Evolutionary conservation across 1,139 yeast genomes (phyloP), one percentile per base, ranked within the genome.

Genomic region (Scheffersomyces quercinus): DNA sequence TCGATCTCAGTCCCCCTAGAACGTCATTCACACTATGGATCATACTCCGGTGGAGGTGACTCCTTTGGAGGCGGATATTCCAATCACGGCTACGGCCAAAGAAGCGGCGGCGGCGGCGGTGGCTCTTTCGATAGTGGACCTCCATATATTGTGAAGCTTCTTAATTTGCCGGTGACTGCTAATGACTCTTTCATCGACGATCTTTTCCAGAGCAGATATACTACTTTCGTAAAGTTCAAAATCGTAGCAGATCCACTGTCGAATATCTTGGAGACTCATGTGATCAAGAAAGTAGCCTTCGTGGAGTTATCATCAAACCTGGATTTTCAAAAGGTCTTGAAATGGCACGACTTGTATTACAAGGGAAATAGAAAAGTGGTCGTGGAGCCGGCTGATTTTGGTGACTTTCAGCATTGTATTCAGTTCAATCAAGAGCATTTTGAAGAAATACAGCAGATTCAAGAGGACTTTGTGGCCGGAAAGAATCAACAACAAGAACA

Each of bases 1-100:
- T 81, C 85, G 36, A 81, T 82, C 45, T 75, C 81, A 30, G 83
- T 81, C 31, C 85, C 85, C n/a, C 70, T 70, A 34, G 56, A 51
- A 31, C 45, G 51, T 10, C 51, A 39, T 32, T 36, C 46, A 11
- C 44, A 44, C 28, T 43, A 41, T 11, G 37, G 42, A 13, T 33
- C 39, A 12, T 38, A 39, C 32, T 29, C 36, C 10, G 10, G 24
- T 15, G 15, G 11, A 14, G 46, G 48, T 4, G 49, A 45, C 16
- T 44, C 33, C 24, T 41, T 26, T 30, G 55, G 54, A 7, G 26
- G 26, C 26, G 26, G 26, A 20, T 20, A 20, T 20, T 42, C 30
- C 28, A 42, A 46, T 12, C 37, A 35, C 26, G 37, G 35, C 10
- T 49, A 42, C 33, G 39, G 47, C 15, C 46, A 49, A 7, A 38